Evolutionary conservation across 805 yeast species (phyloP), one percentile per base, ranked within the genome.

Genomic region (Starmerella powellii): DNA sequence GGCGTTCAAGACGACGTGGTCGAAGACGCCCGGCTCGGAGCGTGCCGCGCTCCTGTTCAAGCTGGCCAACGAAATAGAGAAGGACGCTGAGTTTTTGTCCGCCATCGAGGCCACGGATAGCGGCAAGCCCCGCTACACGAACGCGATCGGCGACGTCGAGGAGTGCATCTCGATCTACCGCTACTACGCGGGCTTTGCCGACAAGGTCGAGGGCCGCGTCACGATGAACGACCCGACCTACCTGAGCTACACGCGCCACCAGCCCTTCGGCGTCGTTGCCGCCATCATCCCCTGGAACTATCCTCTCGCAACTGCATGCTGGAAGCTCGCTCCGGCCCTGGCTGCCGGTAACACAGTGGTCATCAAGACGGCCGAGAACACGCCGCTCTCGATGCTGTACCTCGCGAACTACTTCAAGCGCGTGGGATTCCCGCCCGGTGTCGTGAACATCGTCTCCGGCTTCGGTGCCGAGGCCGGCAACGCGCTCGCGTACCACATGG

Each of bases 271-370:
- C 61, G 95, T 87, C 36, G 84, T 94, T 62, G 96, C 94, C 46
- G 94, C 84, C 64, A 82, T 87, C 59, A 86, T 87, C 53, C 95
- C 96, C 54, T 87, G 96, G 96, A 87, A 87, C 68, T 87, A 85
- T 76, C 96, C 96, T 49, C 65, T 87, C 54, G 72, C 84, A 61
- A 86, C 87, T 91, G 80, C 85, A 69, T 70, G 93, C 23, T 87
- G 96, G 96, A 87, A 87, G 65, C 68, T 87, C 48, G 95, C 87
- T 45, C 95, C 96, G 36, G 94, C 93, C 44, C 63, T 86, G 51
- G 93, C 93, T 44, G 74, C 94, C 41, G 95, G 95, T 66, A 84
- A 85, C 72, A 74, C 86, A 42, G 72, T 82, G 53, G 91, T 87
- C 36, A 67, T 87, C 65, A 87, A 87, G 70, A 73, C 94, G 32